phyloP scores from a whole-genome alignment of 108 stramenopile species.

The Cyclotella distinguenda region DNA sequence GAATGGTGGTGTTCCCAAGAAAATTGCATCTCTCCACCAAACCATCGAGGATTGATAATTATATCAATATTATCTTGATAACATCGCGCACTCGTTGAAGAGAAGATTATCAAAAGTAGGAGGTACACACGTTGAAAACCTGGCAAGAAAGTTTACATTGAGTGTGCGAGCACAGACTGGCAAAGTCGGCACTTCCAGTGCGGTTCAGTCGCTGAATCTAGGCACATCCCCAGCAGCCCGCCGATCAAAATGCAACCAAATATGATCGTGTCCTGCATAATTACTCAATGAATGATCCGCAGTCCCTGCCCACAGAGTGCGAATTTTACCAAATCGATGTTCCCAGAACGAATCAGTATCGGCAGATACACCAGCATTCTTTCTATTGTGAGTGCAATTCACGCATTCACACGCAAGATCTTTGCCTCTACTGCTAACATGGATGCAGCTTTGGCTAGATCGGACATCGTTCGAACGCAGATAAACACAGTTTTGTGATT shows the following conservation, averaged over 20 bases:
- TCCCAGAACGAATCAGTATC: conserved; percentile 72
- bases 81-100: too few species aligned
- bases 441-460: conserved; percentile 22
- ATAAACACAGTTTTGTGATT: conserved; percentile 47
- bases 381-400: conserved; percentile 7
- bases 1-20: too few species aligned
- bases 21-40: too few species aligned
- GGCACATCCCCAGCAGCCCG: background rate
- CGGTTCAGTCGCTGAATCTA: background rate
- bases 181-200: too few species aligned
- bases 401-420: conserved; percentile 25
- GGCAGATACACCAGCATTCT: conserved; percentile 40
- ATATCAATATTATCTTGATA: too few species aligned
- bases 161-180: too few species aligned
- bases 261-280: conserved; percentile 56
- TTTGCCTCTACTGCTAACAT: conserved; percentile 37
- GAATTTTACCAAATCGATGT: conserved; percentile 75
- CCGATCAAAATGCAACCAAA: conserved; percentile 82
- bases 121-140: too few species aligned
- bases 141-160: too few species aligned
- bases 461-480: conserved; percentile 50
- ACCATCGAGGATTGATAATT: too few species aligned
- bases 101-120: too few species aligned
- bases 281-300: conserved; percentile 77
- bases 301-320: conserved; percentile 74